These are phyloP conservation scores for Nyssa sinensis DNA, from an alignment of 148 eudicot genomes.

Conservation along the genomic window DNA sequence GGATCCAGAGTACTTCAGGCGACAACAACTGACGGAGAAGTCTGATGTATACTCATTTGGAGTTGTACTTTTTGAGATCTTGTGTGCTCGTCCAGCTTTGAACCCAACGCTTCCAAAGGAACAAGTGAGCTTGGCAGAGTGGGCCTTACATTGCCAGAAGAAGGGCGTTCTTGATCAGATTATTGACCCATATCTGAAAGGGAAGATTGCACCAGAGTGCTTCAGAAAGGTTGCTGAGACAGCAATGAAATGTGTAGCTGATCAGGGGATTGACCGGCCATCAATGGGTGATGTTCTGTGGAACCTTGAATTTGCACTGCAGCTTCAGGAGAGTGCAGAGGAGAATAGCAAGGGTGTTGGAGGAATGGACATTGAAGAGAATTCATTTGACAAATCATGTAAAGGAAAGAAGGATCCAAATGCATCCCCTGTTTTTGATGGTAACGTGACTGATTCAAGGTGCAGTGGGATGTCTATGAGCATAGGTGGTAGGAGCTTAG, in stretches of 20 bases:
- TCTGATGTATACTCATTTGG: slow-evolving; percentile 96
- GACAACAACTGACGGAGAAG: slow-evolving; percentile 90
- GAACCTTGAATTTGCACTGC: slow-evolving; percentile 94
- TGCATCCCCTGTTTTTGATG: slow-evolving; percentile 47
- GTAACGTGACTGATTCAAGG: slow-evolving; percentile 62
- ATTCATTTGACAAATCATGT: slow-evolving; percentile 36
- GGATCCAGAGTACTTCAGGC: slow-evolving; percentile 92
- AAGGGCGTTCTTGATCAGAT: slow-evolving; percentile 84
- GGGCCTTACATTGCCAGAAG: slow-evolving; percentile 80
- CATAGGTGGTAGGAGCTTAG: slow-evolving; percentile 83
- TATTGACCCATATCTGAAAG: slow-evolving; percentile 75
- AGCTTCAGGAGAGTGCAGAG: slow-evolving; percentile 91
- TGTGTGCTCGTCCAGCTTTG: slow-evolving; percentile 93
- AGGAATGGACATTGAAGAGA: slow-evolving; percentile 50
- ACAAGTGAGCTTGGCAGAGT: slow-evolving; percentile 93
- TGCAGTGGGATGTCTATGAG: slow-evolving; percentile 70
- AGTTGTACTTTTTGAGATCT: slow-evolving; percentile 82
- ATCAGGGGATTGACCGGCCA: slow-evolving; percentile 90
- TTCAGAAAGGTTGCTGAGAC: slow-evolving; percentile 87
- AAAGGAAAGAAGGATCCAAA: slow-evolving; percentile 64
- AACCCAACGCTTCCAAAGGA: slow-evolving; percentile 90
- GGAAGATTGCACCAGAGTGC: slow-evolving; percentile 91
- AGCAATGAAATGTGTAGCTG: slow-evolving; percentile 87
- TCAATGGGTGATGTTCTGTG: slow-evolving; percentile 98
- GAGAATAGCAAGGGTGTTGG: slow-evolving; percentile 63